Conservation (phyloP, 164 flowering plant genomes). For the Chimonanthus praecox region DNA sequence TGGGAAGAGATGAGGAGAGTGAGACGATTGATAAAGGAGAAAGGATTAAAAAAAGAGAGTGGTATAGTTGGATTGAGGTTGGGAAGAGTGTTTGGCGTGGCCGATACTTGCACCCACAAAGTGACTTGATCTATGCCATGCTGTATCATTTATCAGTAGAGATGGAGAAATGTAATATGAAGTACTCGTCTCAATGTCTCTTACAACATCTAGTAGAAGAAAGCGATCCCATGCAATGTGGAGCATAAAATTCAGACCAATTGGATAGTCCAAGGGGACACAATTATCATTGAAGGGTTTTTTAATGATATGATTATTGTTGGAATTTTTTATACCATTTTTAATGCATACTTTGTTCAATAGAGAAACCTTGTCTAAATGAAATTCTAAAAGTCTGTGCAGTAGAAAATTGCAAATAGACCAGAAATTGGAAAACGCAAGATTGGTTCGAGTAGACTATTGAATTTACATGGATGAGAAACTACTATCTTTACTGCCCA, state of each 20-base stretch:
- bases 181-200: background rate
- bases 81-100: constrained; percentile 17
- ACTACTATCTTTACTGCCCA: background rate
- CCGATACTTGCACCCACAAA: constrained; percentile 18
- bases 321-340: no score
- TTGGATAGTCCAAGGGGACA: background rate
- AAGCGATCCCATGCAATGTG: background rate
- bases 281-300: no score
- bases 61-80: constrained; percentile 22
- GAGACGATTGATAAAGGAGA: constrained; percentile 16
- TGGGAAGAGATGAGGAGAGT: constrained; percentile 19
- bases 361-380: background rate
- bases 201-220: background rate
- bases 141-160: constrained; percentile 8
- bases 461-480: background rate
- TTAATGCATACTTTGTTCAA: background rate
- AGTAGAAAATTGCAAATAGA: no score
- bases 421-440: background rate
- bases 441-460: background rate
- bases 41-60: constrained; percentile 18
- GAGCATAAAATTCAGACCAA: background rate
- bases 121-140: constrained; percentile 9
- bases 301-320: no score
- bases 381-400: no score
- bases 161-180: constrained; percentile 2